Conservation (phyloP, 2,329 filamentous ascomycete species). For the Fusarium musae region DNA sequence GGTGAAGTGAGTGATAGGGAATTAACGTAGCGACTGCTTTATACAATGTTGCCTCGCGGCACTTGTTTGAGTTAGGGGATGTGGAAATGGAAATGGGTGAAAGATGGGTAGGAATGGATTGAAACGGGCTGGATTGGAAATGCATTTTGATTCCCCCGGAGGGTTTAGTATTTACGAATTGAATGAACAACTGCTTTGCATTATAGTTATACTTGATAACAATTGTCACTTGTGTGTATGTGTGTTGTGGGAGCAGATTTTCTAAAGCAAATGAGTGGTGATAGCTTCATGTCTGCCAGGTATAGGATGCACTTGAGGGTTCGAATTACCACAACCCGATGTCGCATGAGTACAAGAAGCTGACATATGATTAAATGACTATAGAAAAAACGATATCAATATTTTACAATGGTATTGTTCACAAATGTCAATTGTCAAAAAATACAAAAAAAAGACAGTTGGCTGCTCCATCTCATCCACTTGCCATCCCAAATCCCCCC, state of each 20-base stretch:
- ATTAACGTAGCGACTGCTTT: slow-evolving; percentile 41
- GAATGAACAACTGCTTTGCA: slow-evolving; percentile 27
- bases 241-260: background rate
- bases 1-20: slow-evolving; percentile 11
- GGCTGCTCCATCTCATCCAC: slow-evolving; percentile 65
- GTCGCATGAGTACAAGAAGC: background rate
- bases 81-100: background rate
- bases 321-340: background rate
- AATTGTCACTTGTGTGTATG: background rate
- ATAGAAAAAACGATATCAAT: background rate
- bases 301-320: background rate
- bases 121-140: slow-evolving; percentile 12
- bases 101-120: background rate
- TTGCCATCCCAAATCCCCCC: slow-evolving; percentile 65
- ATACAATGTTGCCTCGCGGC: slow-evolving; percentile 62
- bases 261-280: background rate
- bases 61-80: slow-evolving; percentile 49
- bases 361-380: background rate
- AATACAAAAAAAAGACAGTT: slow-evolving; percentile 54
- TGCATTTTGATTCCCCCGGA: slow-evolving; percentile 40
- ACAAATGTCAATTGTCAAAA: slow-evolving; percentile 10
- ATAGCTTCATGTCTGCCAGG: slow-evolving; percentile 5
- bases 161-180: slow-evolving; percentile 37
- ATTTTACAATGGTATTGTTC: background rate
- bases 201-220: background rate